Evolutionary conservation across 495 filamentous ascomycete species (phyloP).

Genomic region (Lasiosphaeria ovina): DNA sequence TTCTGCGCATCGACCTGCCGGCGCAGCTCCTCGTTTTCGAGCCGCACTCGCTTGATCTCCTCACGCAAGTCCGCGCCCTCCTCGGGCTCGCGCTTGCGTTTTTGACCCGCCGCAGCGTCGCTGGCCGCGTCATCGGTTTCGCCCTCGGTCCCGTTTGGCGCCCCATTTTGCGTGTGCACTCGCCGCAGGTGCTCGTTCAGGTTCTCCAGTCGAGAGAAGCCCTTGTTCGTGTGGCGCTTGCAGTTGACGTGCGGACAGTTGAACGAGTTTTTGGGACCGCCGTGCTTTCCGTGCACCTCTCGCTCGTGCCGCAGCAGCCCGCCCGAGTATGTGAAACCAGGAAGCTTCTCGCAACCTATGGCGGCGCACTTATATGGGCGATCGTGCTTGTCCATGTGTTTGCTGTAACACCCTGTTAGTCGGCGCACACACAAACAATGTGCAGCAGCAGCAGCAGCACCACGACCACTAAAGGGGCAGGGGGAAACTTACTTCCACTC

Average conservation of each 20-base stretch:
- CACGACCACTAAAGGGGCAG: not conserved
- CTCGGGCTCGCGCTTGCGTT: constrained; percentile 37
- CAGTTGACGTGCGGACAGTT: constrained; percentile 78
- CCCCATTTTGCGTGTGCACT: constrained; percentile 57
- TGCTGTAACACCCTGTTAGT: constrained; percentile 48
- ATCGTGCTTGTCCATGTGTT: constrained; percentile 97
- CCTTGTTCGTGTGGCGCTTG: constrained; percentile 71
- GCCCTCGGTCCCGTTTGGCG: constrained; percentile 19
- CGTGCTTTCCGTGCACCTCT: constrained; percentile 85
- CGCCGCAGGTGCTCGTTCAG: constrained; percentile 82
- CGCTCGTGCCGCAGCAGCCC: constrained; percentile 84
- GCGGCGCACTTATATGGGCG: constrained; percentile 81
- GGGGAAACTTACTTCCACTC: constrained; percentile 78
- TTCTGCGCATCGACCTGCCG: constrained; percentile 31
- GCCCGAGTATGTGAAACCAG: constrained; percentile 90
- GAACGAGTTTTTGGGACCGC: constrained; percentile 73
- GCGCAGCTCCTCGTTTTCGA: constrained; percentile 39
- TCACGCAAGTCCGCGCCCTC: constrained; percentile 33
- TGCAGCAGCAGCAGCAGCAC: too few species aligned
- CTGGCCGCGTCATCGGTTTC: constrained; percentile 37
- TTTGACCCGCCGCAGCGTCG: constrained; percentile 27
- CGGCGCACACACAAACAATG: too few species aligned
- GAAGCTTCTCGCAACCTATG: constrained; percentile 77
- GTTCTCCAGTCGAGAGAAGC: constrained; percentile 85
- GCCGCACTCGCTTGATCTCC: constrained; percentile 37